Percentiles rank a stretch among this genome's conserved stretches.
phyloP scores from a whole-genome alignment of 495 filamentous ascomycete genomes.

The Penicillium maclennaniae region DNA sequence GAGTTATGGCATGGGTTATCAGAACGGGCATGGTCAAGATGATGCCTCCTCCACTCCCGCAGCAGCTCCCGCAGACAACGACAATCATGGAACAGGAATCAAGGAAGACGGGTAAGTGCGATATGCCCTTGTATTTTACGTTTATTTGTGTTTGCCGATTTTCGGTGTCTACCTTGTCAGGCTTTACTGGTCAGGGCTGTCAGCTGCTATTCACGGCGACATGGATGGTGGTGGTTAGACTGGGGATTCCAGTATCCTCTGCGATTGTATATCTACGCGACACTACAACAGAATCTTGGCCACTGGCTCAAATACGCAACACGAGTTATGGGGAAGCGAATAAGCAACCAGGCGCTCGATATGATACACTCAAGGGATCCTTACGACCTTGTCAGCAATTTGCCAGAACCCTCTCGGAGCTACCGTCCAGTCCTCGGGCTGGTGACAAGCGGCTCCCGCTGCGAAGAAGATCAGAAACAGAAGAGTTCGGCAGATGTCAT shows the following conservation, averaged over 20 bases:
- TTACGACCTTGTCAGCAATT: not conserved
- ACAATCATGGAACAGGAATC: conserved; percentile 60
- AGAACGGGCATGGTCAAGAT: conserved; percentile 62
- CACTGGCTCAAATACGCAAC: not conserved
- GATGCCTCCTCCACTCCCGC: conserved; percentile 50
- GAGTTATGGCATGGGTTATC: conserved; percentile 49
- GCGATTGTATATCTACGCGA: not conserved
- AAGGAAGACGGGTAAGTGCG: conserved; percentile 98
- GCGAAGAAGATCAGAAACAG: not conserved
- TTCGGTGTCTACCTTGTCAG: conserved; percentile 6
- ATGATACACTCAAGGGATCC: not conserved
- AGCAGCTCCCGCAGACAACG: conserved; percentile 28
- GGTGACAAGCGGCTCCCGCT: not conserved
- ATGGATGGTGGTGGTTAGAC: too few relatives aligned
- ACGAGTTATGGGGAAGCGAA: not conserved
- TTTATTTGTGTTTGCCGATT: conserved; percentile 18
- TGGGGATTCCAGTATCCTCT: not conserved
- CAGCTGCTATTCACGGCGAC: conserved; percentile 18
- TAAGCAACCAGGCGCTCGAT: not conserved
- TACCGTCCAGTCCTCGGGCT: not conserved
- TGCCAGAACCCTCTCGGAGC: not conserved
- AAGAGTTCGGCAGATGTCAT: not conserved
- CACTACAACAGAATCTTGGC: not conserved
- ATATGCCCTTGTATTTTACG: conserved; percentile 18
- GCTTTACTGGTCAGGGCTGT: conserved; percentile 1